phyloP scores from a whole-genome alignment of 352 stramenopile species.

The Phytophthora fragariae region DNA sequence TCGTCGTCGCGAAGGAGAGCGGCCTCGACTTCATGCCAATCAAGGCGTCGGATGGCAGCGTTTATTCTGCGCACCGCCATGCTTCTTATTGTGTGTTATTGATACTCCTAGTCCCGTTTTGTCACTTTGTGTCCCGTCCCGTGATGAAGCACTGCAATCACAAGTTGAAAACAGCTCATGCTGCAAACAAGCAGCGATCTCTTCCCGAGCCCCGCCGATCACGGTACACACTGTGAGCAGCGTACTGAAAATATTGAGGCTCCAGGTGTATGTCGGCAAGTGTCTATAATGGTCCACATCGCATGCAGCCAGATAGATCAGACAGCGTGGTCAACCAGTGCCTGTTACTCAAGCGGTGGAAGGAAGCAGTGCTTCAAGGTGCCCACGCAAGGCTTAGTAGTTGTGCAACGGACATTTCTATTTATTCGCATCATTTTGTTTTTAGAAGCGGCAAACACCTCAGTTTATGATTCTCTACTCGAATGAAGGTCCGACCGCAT shows the following conservation, averaged over 20 bases:
- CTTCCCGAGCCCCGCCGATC: slow-evolving; percentile 2
- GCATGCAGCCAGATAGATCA: slow-evolving; percentile 9
- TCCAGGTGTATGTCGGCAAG: slow-evolving; percentile 18
- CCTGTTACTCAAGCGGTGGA: slow-evolving; percentile 30
- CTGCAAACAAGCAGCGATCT: slow-evolving; percentile 1
- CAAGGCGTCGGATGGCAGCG: too few species aligned
- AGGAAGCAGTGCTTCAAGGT: slow-evolving; percentile 15
- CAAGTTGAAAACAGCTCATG: too few species aligned
- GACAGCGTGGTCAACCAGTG: slow-evolving; percentile 31
- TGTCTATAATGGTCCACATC: slow-evolving; percentile 8
- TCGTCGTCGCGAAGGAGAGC: too few species aligned
- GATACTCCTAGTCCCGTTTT: too few species aligned
- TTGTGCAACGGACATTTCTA: too few species aligned
- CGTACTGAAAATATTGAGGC: background rate
- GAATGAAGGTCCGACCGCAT: background rate
- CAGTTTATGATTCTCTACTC: background rate
- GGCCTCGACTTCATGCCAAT: too few species aligned
- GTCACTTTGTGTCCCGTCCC: too few species aligned
- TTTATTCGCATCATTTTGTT: background rate
- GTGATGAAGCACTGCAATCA: too few species aligned
- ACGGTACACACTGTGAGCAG: slow-evolving; percentile 1
- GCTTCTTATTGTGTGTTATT: too few species aligned
- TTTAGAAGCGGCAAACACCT: background rate
- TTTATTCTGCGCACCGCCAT: too few species aligned
- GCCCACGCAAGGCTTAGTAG: slow-evolving; percentile 1